Base-by-base conservation (phyloP, 495 filamentous ascomycete genomes). In the Corynascus novoguineensis region DNA sequence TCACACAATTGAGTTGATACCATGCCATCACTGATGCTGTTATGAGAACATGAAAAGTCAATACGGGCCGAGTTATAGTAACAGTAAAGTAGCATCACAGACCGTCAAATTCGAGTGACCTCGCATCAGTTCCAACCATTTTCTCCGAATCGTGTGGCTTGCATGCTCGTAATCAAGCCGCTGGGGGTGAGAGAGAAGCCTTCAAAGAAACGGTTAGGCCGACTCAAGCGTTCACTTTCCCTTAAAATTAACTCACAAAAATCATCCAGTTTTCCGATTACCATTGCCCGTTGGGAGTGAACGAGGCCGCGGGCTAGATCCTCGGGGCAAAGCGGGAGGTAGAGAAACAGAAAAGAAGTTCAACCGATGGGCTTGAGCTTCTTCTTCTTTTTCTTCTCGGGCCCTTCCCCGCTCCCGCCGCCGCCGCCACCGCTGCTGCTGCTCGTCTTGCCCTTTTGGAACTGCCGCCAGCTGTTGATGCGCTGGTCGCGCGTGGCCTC, bases 401-500 rank as follows among this genome's bases (percentile, higher is more conserved):
- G 83, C 58, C 82, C 83, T 3, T 17, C 37, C 37, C n/a, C 37
- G 12, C 12, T n/a, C 38, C 5, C 34, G 10, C 34, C 31, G 68
- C 78, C 4, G 17, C 72, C 76, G 6, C n/a, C 24, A 17, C 45
- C 9, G 32, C 28, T 4, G 19, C 37, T 3, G 21, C 19, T n/a
- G n/a, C n/a, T n/a, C n/a, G n/a, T 70, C 63, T 80, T 80, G 50
- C 80, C 80, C 74, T 92, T 90, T 64, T 93, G 87, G 62, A 92
- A 99, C 55, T 91, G 85, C 29, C 95, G 83, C 93, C 93, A 99
- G 69, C 87, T 96, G 27, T 84, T 87, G 73, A 98, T 97, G 55
- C 93, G 81, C 70, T 89, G 80, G 53, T 98, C 93, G 42, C 95
- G 81, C 35, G 85, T 95, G 68, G 86, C 81, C 77, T 98, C 93